Evolutionary conservation across 2,329 filamentous ascomycete genomes (phyloP), one percentile per base, ranked within the genome.

Genomic region (Westerdykella ornata): DNA sequence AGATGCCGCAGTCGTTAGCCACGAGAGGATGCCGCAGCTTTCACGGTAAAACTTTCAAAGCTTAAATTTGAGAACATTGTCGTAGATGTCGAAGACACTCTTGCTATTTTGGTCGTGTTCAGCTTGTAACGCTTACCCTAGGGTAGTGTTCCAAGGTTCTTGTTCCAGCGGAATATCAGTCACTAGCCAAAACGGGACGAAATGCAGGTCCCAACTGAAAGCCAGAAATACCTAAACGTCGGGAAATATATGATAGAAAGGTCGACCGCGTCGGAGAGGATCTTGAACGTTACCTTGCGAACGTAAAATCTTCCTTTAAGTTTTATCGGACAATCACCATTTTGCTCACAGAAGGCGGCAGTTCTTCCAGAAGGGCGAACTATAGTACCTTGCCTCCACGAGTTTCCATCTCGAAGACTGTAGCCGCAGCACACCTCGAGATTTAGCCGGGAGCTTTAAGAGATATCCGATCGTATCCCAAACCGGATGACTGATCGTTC

Each of bases 381-480:
- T 89, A 5, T 89, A 84, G 84, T 89, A 86, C 56, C 89, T 89
- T 67, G 85, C 85, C 16, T 79, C 80, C 9, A 20, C n/a, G n/a
- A n/a, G n/a, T n/a, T n/a, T n/a, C n/a, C 4, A 75, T 88, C 46
- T 85, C 84, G 35, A 81, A 78, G 62, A 84, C 81, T 0, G 76
- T 88, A 15, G 82, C 84, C 0, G 84, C 84, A 1, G 85, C 83
- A 1, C 76, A 88, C 54, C 75, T 85, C 14, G 76, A 76, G 29
- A 84, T 89, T 46, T 71, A 83, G 48, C 84, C 84, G 0, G 82
- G 82, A 12, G 82, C 81, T 0, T 71, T 88, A 59, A 76, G 84
- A 8, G 84, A 88, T 67, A 87, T 89, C 74, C 85, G 89, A 69
- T 89, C 85, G 85, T 85, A 89, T 57, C 83, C 84, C 46, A 80